Base-by-base conservation (phyloP, 768 basidiomycete genomes). In the Hydnum rufescens region DNA sequence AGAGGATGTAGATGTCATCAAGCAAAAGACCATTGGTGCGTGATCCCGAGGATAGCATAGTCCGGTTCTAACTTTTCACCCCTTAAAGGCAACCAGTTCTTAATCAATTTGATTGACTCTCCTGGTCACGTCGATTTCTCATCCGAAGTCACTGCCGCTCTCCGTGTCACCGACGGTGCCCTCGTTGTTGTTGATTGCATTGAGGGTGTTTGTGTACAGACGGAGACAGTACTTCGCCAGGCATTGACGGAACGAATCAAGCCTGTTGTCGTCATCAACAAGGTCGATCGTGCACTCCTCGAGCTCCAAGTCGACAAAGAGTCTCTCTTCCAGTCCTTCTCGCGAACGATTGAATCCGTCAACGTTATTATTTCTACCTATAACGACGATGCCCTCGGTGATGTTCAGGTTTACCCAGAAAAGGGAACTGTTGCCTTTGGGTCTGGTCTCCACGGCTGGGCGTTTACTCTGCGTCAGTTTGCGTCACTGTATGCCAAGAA, bases 41-140 rank as follows among this genome's bases (percentile, higher is more conserved):
- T 66, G 19, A 3, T 4, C 39, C 13, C 22, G 32, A 18, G 30
- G 44, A 47, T 25, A 8, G 26, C 16, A 8, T 13, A 8, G 22
- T 18, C 23, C 13, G 13, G 25, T 8, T 51, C 49, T 49, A 28
- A 25, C 30, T 51, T 51, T 52, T 52, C 51, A 31, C 13, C 8
- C 31, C 1, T 6, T 50, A 55, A 80, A 70, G 89, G 90, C 58
- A 74, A 78, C 64, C 88, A 96, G 67, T 99, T 99, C 77, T 77
- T 99, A 76, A 96, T 99, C 75, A 99, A 99, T 72, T 71, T 99
- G 71, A 97, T 99, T 73, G 95, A 99, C 67, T 96, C 92, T 4
- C 95, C 95, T 51, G 95, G 95, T 62, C 95, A 99, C 78, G 95
- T 99, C 68, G 95, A 99, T 68, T 99, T 99, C 75, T 99, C 95